Conservation (phyloP, 495 filamentous ascomycete genomes). For the Talaromyces thailandensis region DNA sequence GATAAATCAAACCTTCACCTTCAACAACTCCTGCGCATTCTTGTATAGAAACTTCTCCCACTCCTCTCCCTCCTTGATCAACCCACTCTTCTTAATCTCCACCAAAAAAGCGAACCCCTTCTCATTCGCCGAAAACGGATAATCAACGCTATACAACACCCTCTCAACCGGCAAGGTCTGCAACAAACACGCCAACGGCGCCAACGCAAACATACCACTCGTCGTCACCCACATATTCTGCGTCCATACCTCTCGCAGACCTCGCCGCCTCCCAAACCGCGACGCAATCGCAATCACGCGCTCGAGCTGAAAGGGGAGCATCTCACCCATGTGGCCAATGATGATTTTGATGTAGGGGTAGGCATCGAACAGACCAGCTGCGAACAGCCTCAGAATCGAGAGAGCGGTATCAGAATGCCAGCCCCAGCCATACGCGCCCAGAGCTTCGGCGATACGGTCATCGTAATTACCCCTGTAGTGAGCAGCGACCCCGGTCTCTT, state of each 20-base stretch:
- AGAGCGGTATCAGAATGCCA: slow-evolving; percentile 40
- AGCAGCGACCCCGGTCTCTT: slow-evolving; percentile 12
- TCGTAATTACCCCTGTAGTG: slow-evolving; percentile 27
- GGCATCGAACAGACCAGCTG: slow-evolving; percentile 40
- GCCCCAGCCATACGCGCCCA: slow-evolving; percentile 32
- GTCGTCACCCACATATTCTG: slow-evolving; percentile 32
- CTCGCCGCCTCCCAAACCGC: slow-evolving; percentile 10
- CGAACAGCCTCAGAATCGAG: slow-evolving; percentile 30
- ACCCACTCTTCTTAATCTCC: slow-evolving; percentile 40
- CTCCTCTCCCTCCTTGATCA: slow-evolving; percentile 36
- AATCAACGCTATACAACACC: slow-evolving; percentile 52
- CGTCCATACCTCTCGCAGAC: slow-evolving; percentile 29
- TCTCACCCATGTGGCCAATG: slow-evolving; percentile 38
- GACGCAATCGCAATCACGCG: slow-evolving; percentile 13
- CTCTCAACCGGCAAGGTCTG: slow-evolving; percentile 38
- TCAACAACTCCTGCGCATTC: slow-evolving; percentile 47
- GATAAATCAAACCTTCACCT: slow-evolving; percentile 15
- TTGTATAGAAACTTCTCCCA: slow-evolving; percentile 42
- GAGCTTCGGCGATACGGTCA: slow-evolving; percentile 18
- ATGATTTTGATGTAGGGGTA: slow-evolving; percentile 33
- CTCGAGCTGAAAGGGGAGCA: slow-evolving; percentile 34
- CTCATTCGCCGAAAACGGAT: slow-evolving; percentile 44
- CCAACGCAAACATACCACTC: slow-evolving; percentile 21
- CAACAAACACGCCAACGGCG: slow-evolving; percentile 32
- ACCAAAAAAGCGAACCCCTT: slow-evolving; percentile 34